These are phyloP conservation scores for Stephanodiscus minutulus DNA, from an alignment of 108 stramenopile species.

Conservation along the genomic window DNA sequence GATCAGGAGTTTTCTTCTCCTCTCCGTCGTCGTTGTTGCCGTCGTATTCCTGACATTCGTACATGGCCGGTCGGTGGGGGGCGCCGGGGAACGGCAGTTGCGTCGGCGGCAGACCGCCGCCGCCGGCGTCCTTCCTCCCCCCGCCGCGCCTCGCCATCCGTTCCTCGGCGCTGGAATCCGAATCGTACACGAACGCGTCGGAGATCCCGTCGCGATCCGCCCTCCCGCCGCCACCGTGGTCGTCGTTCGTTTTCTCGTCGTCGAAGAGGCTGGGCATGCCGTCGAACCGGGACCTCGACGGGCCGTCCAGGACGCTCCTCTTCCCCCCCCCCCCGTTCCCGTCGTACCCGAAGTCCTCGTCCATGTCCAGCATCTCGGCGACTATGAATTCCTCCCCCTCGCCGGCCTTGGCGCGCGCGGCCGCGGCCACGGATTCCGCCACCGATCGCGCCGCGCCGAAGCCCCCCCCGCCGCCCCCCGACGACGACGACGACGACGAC, in stretches of 20 bases:
- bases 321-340: slow-evolving; percentile 12
- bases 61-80: slow-evolving; percentile 36
- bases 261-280: slow-evolving; percentile 30
- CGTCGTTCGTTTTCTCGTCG: slow-evolving; percentile 32
- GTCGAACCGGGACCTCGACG: slow-evolving; percentile 10
- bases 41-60: slow-evolving; percentile 38
- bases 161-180: slow-evolving; percentile 80
- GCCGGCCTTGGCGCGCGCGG: slow-evolving; percentile 37
- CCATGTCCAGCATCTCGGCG: slow-evolving; percentile 62
- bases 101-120: slow-evolving; percentile 26
- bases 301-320: slow-evolving; percentile 27
- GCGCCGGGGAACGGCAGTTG: slow-evolving; percentile 57
- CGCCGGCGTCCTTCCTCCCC: not conserved
- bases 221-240: not conserved
- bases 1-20: slow-evolving; percentile 34
- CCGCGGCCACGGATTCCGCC: slow-evolving; percentile 36
- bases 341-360: slow-evolving; percentile 1
- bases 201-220: slow-evolving; percentile 7
- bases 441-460: slow-evolving; percentile 20
- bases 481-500: not conserved
- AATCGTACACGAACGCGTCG: slow-evolving; percentile 72
- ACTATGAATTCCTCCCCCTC: slow-evolving; percentile 82
- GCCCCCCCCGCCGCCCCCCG: not conserved
- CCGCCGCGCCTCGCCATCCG: not conserved
- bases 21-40: not conserved